Conservation (phyloP, 768 basidiomycete species). For the Tulasnella sp. region DNA sequence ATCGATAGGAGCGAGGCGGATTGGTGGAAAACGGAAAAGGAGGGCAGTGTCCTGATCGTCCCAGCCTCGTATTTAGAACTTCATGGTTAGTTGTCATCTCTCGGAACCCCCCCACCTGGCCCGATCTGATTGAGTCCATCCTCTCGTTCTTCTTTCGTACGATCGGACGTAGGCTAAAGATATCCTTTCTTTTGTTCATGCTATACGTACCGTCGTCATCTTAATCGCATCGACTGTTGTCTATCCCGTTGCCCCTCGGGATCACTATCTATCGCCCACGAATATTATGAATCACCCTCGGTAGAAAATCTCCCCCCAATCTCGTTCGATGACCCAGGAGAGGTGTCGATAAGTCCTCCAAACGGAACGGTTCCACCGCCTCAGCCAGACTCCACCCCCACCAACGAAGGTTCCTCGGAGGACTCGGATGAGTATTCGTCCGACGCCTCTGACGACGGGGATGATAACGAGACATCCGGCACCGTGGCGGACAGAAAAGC, state of each 20-base stretch:
- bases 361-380: background rate
- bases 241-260: background rate
- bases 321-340: background rate
- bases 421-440: conserved; percentile 43
- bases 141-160: conserved; percentile 37
- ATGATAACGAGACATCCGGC: conserved; percentile 29
- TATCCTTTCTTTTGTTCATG: conserved; percentile 37
- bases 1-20: conserved; percentile 79
- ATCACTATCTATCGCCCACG: background rate
- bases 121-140: conserved; percentile 42
- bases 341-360: background rate
- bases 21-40: conserved; percentile 96
- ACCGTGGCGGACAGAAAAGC: conserved; percentile 29
- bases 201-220: conserved; percentile 16
- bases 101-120: conserved; percentile 33
- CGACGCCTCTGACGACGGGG: conserved; percentile 41
- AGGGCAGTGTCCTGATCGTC: conserved; percentile 81
- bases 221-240: background rate
- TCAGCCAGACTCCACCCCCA: background rate
- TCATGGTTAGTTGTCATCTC: conserved; percentile 68
- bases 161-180: conserved; percentile 20
- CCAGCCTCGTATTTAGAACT: conserved; percentile 88
- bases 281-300: background rate
- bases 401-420: conserved; percentile 9
- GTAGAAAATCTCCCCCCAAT: background rate